Evolutionary conservation across 345 rosid genomes (phyloP).

Genomic region (Eucalyptus curtisii): DNA sequence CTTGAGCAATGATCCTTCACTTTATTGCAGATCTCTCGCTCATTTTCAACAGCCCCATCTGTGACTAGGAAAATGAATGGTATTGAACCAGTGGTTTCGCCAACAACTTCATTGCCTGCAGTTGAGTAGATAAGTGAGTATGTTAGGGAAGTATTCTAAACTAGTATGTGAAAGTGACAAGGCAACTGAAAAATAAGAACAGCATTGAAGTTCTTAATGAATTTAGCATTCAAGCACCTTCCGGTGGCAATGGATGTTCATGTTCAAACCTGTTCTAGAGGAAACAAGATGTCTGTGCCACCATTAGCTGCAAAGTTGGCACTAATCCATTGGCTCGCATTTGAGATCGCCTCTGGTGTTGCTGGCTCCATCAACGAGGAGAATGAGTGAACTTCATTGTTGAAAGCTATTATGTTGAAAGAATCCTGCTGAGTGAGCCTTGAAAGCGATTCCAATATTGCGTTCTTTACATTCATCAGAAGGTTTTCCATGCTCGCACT

Average conservation of each 20-base stretch:
- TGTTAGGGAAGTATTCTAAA: neutral
- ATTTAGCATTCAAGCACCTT: neutral
- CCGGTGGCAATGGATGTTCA: neutral
- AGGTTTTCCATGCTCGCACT: slow-evolving; percentile 79
- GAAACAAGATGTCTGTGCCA: slow-evolving; percentile 58
- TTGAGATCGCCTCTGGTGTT: slow-evolving; percentile 29
- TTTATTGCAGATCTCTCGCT: slow-evolving; percentile 60
- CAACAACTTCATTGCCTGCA: slow-evolving; percentile 71
- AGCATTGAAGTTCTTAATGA: neutral
- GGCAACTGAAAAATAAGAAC: neutral
- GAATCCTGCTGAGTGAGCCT: slow-evolving; percentile 56
- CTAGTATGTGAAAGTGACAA: neutral
- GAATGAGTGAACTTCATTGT: slow-evolving; percentile 47
- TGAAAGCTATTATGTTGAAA: slow-evolving; percentile 81
- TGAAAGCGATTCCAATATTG: slow-evolving; percentile 32
- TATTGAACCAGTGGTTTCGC: slow-evolving; percentile 32
- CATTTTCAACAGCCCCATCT: slow-evolving; percentile 86
- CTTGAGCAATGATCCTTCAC: slow-evolving; percentile 26
- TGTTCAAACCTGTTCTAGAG: slow-evolving; percentile 50
- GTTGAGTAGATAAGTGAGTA: neutral
- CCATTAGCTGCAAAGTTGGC: slow-evolving; percentile 40
- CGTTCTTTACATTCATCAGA: slow-evolving; percentile 53
- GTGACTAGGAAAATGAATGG: slow-evolving; percentile 81
- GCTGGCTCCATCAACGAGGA: slow-evolving; percentile 63
- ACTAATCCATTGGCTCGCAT: slow-evolving; percentile 59